A percentile compares a stretch with the other conserved stretches of the same genome.
phyloP scores from a whole-genome alignment of 139 green algal species.

The Edaphochlamys debaryana region DNA sequence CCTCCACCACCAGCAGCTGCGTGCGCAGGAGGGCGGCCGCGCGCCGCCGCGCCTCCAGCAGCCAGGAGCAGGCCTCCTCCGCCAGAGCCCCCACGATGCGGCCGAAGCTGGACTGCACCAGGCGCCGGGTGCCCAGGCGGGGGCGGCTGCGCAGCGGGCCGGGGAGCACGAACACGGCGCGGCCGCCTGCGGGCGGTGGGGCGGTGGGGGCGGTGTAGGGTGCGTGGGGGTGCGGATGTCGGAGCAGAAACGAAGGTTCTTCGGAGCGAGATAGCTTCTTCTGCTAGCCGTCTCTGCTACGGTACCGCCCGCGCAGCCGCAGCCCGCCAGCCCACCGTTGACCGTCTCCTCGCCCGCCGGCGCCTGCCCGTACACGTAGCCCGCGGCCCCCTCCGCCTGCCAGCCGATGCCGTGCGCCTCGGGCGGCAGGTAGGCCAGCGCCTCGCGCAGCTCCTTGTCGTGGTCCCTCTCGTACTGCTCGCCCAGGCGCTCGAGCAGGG shows the following conservation, averaged over 20 bases:
- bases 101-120: constrained; percentile 61
- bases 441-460: constrained; percentile 63
- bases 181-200: not conserved
- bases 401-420: constrained; percentile 61
- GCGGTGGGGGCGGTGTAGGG: too few species aligned
- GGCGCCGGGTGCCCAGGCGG: constrained; percentile 51
- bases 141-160: constrained; percentile 46
- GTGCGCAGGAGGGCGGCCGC: constrained; percentile 55
- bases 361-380: constrained; percentile 13
- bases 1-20: constrained; percentile 54
- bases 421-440: constrained; percentile 57
- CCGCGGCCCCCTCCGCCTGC: constrained; percentile 21
- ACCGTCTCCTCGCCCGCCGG: not conserved
- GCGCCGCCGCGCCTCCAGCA: constrained; percentile 39
- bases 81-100: constrained; percentile 46
- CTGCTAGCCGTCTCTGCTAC: too few species aligned
- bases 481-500: constrained; percentile 61
- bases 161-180: constrained; percentile 43
- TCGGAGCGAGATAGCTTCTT: too few species aligned
- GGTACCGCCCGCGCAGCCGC: too few species aligned
- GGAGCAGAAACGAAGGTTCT: too few species aligned
- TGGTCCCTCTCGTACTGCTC: constrained; percentile 61
- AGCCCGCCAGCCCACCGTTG: constrained; percentile 25
- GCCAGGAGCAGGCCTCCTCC: constrained; percentile 59
- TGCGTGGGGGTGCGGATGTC: too few species aligned